Base-by-base conservation (phyloP, 2,329 filamentous ascomycete species). In the Scytalidium lignicola region DNA sequence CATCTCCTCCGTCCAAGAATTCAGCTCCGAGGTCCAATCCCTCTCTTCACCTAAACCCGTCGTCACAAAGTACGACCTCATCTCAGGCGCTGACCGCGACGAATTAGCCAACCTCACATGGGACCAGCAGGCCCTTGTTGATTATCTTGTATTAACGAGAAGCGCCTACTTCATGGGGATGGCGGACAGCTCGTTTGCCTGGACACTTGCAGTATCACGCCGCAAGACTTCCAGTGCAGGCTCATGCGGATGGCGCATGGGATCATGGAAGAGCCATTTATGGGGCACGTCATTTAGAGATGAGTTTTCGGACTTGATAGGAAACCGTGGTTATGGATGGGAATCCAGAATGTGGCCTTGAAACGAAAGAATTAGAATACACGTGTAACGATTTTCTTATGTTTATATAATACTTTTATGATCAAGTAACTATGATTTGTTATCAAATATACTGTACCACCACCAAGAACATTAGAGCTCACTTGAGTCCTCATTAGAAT, bases 111-210 rank as follows among this genome's bases (percentile, higher is more conserved):
- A 20, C 37, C 18, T 53, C 32, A 48, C 45, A 2, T 53, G 51
- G 51, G 48, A 53, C 28, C 48, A 53, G 28, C 51, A 53, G 26
- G 51, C 51, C 2, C 48, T 51, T 10, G 48, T 53, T 7, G 51
- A 53, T 40, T 48, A 51, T 20, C 44, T 51, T 2, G 44, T 53
- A n/a, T 17, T 47, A 3, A 21, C 9, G 2, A 41, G 20, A n/a
- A 21, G 17, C 10, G 39, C 39, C 17, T 4, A 21, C 17, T 41
- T 41, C n/a, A 21, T 21, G 39, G 39, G 39, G 2, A 21, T 41
- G 4, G 20, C 17, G 2, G 39, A 41, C 20, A 18, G 17, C 3
- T 41, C 39, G 10, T 41, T 41, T 21, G 20, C 17, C 2, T 41
- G 39, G 39, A 21, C 17, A 5, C 17, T 41, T 2, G 39, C 39